Evolutionary conservation across 495 filamentous ascomycete genomes (phyloP), one percentile per base, ranked within the genome.

Genomic region (Neurospora cerealis): DNA sequence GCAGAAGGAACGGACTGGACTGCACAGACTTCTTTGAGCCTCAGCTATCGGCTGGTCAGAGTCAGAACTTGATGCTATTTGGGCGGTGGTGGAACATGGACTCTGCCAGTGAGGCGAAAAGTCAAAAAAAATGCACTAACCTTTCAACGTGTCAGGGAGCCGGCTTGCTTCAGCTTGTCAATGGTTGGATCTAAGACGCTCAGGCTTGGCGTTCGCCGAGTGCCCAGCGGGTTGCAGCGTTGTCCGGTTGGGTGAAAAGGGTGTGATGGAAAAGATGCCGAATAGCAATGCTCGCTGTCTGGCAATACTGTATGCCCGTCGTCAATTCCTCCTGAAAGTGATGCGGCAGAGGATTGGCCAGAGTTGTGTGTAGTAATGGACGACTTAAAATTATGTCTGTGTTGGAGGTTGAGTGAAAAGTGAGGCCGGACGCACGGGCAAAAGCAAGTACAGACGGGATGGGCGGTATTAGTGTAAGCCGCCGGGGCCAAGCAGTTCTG

Each of bases 91-190:
- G 54, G 28, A 66, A 66, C 54, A 36, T 66, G 1, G 54, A 34
- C 54, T 62, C 54, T 70, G 73, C 24, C 70, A 69, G 70, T 80
- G 78, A 77, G 77, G 79, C 79, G 79, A 80, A 79, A 80, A 80
- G 54, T 34, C 28, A 80, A 78, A 75, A 75, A 74, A 70, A 74
- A 74, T 40, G 73, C 79, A 81, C 78, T 78, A 81, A 78, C 72
- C 74, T 75, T 75, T 73, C 74, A 78, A 76, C 79, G 79, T 80
- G 79, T 80, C 79, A 80, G 77, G 79, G 79, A 38, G 60, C 42
- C 72, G 74, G 75, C 40, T 70, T 60, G 72, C 48, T 74, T 44
- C 60, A 70, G 72, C 69, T 73, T 73, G 75, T 66, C 74, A 41
- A 46, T 37, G 66, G 48, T 66, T 66, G 54, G 54, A 66, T 66